Evolutionary conservation across 1,284 basidiomycete species (phyloP).

Genomic region (Veloboletus limbatus): DNA sequence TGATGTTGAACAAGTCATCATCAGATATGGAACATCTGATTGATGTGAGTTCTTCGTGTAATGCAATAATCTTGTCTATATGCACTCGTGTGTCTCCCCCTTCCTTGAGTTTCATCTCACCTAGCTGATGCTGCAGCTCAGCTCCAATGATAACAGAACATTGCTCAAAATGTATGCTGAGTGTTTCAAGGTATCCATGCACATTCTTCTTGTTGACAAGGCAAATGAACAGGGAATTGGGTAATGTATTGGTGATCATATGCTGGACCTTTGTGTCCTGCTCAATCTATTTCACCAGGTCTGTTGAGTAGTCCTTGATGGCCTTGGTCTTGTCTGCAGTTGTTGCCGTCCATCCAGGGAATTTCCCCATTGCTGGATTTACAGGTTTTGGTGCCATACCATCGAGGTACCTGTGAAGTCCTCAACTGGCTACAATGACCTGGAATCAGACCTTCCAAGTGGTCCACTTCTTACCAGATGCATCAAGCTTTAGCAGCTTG

Average conservation of each 20-base stretch:
- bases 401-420: neutral
- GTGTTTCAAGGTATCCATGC: neutral
- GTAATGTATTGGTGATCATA: neutral
- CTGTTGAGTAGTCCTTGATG: neutral
- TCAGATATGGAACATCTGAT: slow-evolving; percentile 33
- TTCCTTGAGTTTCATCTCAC: neutral
- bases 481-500: neutral
- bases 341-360: neutral
- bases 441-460: neutral
- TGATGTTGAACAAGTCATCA: slow-evolving; percentile 33
- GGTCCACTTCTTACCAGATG: neutral
- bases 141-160: neutral
- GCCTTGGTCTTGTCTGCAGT: neutral
- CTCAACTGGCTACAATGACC: neutral
- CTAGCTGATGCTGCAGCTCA: neutral
- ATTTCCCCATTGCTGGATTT: neutral
- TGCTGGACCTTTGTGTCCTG: slow-evolving; percentile 1
- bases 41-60: slow-evolving; percentile 27
- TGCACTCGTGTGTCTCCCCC: neutral
- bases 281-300: neutral
- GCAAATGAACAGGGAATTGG: neutral
- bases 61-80: neutral
- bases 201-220: neutral
- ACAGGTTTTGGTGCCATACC: neutral
- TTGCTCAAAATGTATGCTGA: neutral